Percentiles rank a stretch among this genome's conserved stretches.
Conservation (phyloP, 2,329 filamentous ascomycete genomes). For the Phaeophleospora eucalypticola region DNA sequence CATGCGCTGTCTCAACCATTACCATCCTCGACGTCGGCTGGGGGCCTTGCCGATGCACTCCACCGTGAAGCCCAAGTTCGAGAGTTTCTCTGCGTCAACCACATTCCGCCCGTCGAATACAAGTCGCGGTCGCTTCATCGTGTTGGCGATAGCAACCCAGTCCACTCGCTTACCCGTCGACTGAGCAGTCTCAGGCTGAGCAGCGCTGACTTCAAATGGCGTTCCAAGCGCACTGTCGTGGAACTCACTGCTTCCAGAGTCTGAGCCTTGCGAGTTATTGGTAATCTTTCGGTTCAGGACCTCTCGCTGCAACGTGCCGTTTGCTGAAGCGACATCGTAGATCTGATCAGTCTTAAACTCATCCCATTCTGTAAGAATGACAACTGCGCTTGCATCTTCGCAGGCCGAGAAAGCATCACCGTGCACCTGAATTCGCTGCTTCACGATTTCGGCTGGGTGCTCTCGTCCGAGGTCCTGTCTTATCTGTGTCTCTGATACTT, state of each 20-base stretch:
- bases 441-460: constrained; percentile 23
- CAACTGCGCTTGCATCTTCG: constrained; percentile 31
- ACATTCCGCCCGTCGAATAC: constrained; percentile 38
- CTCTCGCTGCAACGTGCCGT: constrained; percentile 2
- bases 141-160: constrained; percentile 30
- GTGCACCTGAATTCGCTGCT: constrained; percentile 29
- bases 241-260: constrained; percentile 10
- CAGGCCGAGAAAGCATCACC: constrained; percentile 32
- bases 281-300: background rate
- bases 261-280: background rate
- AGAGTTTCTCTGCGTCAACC: constrained; percentile 31
- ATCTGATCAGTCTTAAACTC: constrained; percentile 33
- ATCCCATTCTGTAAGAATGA: constrained; percentile 35
- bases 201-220: constrained; percentile 30
- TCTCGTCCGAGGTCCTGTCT: constrained; percentile 29
- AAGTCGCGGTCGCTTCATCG: constrained; percentile 33
- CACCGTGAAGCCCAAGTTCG: constrained; percentile 34
- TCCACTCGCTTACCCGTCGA: constrained; percentile 25
- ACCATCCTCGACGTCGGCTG: constrained; percentile 9
- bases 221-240: constrained; percentile 18
- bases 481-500: constrained; percentile 34
- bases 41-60: constrained; percentile 33
- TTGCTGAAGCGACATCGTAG: background rate
- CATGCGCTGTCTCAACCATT: too few relatives aligned
- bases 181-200: background rate